Evolutionary conservation across 495 filamentous ascomycete genomes (phyloP).

Genomic region (Aspergillus diversus): DNA sequence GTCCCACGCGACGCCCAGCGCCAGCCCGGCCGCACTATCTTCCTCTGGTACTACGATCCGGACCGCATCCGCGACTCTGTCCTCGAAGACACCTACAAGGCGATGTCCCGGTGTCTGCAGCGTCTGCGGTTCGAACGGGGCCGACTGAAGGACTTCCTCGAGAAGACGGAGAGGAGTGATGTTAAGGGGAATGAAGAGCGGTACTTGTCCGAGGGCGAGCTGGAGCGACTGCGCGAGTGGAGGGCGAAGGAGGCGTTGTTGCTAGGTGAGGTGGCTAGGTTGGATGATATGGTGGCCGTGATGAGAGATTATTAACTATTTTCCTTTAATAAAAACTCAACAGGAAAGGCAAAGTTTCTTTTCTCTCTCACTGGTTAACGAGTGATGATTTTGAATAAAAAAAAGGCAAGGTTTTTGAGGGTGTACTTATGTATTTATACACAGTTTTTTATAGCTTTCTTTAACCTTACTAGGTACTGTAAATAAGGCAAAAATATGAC

Average conservation of each 20-base stretch:
- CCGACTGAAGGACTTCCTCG: slow-evolving; percentile 67
- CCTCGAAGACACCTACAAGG: slow-evolving; percentile 79
- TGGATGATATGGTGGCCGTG: slow-evolving; percentile 83
- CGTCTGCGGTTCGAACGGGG: slow-evolving; percentile 71
- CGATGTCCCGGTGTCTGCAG: slow-evolving; percentile 85
- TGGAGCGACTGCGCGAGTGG: slow-evolving; percentile 68
- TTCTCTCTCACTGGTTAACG: background rate
- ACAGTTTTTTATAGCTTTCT: no score
- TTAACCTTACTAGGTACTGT: no score
- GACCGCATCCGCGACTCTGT: slow-evolving; percentile 67
- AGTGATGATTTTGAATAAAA: background rate
- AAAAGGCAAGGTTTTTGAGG: background rate
- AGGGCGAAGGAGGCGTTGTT: slow-evolving; percentile 72
- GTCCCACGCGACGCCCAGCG: slow-evolving; percentile 83
- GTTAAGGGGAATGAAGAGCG: slow-evolving; percentile 80
- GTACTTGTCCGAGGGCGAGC: slow-evolving; percentile 68
- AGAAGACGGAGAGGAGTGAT: slow-evolving; percentile 79
- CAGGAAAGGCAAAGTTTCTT: background rate
- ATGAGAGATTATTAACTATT: slow-evolving; percentile 72
- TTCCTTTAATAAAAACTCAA: background rate
- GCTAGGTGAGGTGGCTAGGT: slow-evolving; percentile 70
- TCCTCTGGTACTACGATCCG: slow-evolving; percentile 86
- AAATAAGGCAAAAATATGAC: no score
- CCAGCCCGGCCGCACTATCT: slow-evolving; percentile 77
- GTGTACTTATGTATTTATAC: no score